Base-by-base conservation (phyloP, 805 yeast genomes). In the Yarrowia sp. region DNA sequence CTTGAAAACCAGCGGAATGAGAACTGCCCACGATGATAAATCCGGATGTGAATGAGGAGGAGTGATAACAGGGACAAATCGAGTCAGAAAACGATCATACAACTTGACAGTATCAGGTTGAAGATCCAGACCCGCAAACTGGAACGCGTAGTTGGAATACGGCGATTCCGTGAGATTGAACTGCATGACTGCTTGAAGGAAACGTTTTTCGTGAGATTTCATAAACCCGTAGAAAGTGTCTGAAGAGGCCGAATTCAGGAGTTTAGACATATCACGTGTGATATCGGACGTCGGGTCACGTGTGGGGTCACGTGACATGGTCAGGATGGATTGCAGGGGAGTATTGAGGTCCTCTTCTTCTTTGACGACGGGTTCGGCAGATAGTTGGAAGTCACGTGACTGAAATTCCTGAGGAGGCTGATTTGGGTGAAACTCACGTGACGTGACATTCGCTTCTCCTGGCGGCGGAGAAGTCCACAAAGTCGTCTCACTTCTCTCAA, bases 1-100 rank as follows among this genome's bases (percentile, higher is more conserved):
- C 36, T 57, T 44, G 65, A 63, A 63, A 5, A 57, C 45, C 11
- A 63, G 32, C 39, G 62, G 65, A 38, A 63, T 43, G 10, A 63
- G 10, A 1, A 43, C 65, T 17, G 65, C 45, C 62, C 62, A 55
- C 2, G 62, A 55, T 8, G 62, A 55, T 1, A 55, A 31, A n/a
- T 55, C 48, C 39, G 62, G 62, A 42, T 55, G 62, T 1, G 22
- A 14, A 8, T 55, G 62, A 2, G 62, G 48, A 17, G 62, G 62
- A n/a, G 62, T 55, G 39, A 55, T 55, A 10, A 55, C 62, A 31
- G 62, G 62, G 17, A 55, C 62, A 32, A 55, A 55, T 0, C 62
- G 47, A 14, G 62, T 55, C 32, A 55, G 28, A 41, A 55, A 55
- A 5, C 48, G 45, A 5, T 55, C 62, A 10, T 55, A 55, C 38